Percentiles rank a stretch among this genome's conserved stretches.
phyloP scores from a whole-genome alignment of 768 basidiomycete genomes.

The Leccinum olivaceopallidum region DNA sequence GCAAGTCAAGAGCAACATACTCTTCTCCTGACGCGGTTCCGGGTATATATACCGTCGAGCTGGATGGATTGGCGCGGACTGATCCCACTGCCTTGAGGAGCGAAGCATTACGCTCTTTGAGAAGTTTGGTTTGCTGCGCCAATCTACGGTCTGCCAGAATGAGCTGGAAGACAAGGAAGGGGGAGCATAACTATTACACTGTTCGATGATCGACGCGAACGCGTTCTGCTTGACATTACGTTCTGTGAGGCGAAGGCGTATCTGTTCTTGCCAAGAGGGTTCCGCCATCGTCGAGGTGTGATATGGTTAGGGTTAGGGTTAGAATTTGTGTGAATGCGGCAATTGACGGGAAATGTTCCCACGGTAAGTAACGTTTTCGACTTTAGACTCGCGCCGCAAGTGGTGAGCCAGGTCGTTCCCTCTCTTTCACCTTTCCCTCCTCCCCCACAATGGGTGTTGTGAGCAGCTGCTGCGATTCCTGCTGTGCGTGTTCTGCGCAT shows the following conservation, averaged over 20 bases:
- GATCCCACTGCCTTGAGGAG: conserved; percentile 82
- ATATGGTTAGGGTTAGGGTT: conserved; percentile 29
- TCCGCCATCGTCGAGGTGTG: conserved; percentile 61
- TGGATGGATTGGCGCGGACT: conserved; percentile 61
- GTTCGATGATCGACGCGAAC: conserved; percentile 85
- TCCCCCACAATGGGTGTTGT: conserved; percentile 63
- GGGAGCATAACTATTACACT: conserved; percentile 59
- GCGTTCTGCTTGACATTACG: conserved; percentile 82
- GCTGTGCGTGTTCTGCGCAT: conserved; percentile 53
- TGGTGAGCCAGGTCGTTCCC: conserved; percentile 4
- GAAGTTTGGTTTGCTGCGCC: conserved; percentile 86
- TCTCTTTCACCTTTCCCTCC: background rate
- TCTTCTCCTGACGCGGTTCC: conserved; percentile 62
- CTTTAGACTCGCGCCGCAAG: conserved; percentile 12
- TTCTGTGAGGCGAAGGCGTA: conserved; percentile 76
- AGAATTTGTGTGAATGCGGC: conserved; percentile 15
- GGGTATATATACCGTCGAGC: conserved; percentile 61
- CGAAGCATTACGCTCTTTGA: conserved; percentile 91
- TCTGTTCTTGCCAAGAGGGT: conserved; percentile 81
- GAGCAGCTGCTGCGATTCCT: conserved; percentile 80
- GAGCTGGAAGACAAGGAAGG: conserved; percentile 10
- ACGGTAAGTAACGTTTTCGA: conserved; percentile 23
- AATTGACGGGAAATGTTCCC: conserved; percentile 26
- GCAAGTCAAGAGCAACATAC: conserved; percentile 42
- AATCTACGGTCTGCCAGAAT: conserved; percentile 74